Conservation (phyloP, 2,329 filamentous ascomycete genomes). For the Zarea fungicola region DNA sequence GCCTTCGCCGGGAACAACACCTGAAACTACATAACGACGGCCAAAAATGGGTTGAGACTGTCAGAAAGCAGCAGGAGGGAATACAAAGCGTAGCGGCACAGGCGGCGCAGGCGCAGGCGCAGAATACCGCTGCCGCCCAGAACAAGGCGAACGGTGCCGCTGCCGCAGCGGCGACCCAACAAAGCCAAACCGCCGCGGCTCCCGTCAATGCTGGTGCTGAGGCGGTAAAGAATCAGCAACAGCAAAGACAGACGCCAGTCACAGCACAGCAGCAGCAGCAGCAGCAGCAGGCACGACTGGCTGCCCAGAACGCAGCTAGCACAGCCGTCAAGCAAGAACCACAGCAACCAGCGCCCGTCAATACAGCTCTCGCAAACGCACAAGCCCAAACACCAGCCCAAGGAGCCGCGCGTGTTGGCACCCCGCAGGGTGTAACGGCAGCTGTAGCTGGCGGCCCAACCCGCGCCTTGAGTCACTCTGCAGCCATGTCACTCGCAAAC, state of each 20-base stretch:
- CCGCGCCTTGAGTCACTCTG: slow-evolving; percentile 43
- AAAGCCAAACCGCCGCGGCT: slow-evolving; percentile 28
- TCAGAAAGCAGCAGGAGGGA: slow-evolving; percentile 44
- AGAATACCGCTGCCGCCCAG: slow-evolving; percentile 10
- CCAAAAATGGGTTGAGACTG: slow-evolving; percentile 41
- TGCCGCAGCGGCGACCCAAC: slow-evolving; percentile 15
- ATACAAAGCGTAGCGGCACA: slow-evolving; percentile 24
- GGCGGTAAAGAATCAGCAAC: slow-evolving; percentile 39
- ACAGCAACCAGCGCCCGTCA: slow-evolving; percentile 39
- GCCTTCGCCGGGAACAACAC: slow-evolving; percentile 38
- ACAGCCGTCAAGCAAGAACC: slow-evolving; percentile 23
- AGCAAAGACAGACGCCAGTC: slow-evolving; percentile 26
- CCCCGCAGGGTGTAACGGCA: slow-evolving; percentile 41
- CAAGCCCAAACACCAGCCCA: slow-evolving; percentile 45
- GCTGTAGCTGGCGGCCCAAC: slow-evolving; percentile 33
- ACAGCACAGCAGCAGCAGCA: slow-evolving; percentile 22
- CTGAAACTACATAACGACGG: slow-evolving; percentile 43
- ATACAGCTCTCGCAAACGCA: slow-evolving; percentile 40
- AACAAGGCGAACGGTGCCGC: slow-evolving; percentile 18
- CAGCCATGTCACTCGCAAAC: slow-evolving; percentile 45
- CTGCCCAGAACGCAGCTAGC: slow-evolving; percentile 19
- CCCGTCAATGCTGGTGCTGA: slow-evolving; percentile 41
- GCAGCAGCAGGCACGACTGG: slow-evolving; percentile 27
- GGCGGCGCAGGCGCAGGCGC: slow-evolving; percentile 18
- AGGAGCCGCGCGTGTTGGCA: slow-evolving; percentile 41